Base-by-base conservation (phyloP, 768 basidiomycete species). In the Trametes maxima region DNA sequence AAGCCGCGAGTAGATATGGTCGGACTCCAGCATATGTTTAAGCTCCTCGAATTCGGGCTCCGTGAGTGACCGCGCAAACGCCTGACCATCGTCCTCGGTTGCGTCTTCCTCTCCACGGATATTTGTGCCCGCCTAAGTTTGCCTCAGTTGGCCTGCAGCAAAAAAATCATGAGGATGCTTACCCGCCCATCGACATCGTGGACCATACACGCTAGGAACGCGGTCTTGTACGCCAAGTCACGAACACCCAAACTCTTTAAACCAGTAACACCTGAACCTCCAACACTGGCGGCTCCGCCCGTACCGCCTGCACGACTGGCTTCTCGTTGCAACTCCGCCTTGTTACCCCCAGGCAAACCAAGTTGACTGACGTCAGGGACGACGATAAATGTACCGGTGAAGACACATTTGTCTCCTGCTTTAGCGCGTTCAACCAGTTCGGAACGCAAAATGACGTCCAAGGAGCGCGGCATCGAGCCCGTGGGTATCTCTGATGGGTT, bases 351-450 rank as follows among this genome's bases (percentile, higher is more conserved):
- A 1, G 95, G 95, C 16, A 98, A 75, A 2, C 95, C 94, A 19
- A 99, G 84, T 73, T 97, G 95, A 64, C 94, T 91, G 51, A 98
- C 96, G 76, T 99, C 97, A 4, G 97, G 97, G 0, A 99, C 95
- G 54, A 98, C 96, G 68, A 98, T 95, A 76, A 99, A 98, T 0
- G 94, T 92, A 19, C 97, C 97, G 5, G 94, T 97, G 73, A 99
- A 98, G 51, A 96, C 90, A 72, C 94, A 97, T 75, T 97, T 98
- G 75, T 99, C 97, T 68, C 97, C 97, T 1, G 97, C 97, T 73
- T 99, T 99, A 13, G 96, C 96, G n/a, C 94, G 87, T 74, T 99
- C 97, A 39, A 99, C 97, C 66, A 98, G 85, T 70, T 98, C 97
- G 3, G 89, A 88, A 28, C 97, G 89, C 7, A 98, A 85, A 65